These are phyloP conservation scores for Phalaenopsis hybrid DNA, from an alignment of 116 monocot species.

Conservation along the genomic window DNA sequence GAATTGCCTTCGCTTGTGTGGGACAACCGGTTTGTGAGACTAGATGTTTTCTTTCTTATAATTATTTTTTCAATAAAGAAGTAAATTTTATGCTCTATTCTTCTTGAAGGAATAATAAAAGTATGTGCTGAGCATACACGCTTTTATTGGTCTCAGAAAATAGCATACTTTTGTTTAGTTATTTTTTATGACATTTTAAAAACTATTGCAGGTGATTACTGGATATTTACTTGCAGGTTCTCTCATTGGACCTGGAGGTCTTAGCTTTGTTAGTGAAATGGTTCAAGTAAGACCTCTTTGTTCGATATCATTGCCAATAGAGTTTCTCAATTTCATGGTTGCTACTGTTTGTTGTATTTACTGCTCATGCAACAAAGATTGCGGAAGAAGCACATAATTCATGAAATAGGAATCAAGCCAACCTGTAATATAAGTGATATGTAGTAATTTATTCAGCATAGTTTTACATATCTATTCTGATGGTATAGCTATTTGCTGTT, in stretches of 20 bases:
- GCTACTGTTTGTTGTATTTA: neutral
- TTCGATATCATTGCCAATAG: neutral
- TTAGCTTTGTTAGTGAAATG: conserved; percentile 96
- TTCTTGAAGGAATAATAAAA: neutral
- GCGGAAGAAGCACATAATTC: neutral
- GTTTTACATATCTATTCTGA: neutral
- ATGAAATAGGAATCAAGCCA: neutral
- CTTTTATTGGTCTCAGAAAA: neutral
- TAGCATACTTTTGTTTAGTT: neutral
- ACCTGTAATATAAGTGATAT: neutral
- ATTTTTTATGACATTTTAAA: neutral
- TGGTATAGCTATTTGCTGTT: conserved; percentile 1
- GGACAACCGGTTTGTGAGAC: conserved; percentile 73
- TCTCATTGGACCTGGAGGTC: conserved; percentile 91
- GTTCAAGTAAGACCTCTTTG: conserved; percentile 94
- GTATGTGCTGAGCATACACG: neutral
- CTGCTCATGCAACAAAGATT: neutral
- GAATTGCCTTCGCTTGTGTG: conserved; percentile 96
- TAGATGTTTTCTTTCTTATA: conserved; percentile 3
- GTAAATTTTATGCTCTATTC: neutral
- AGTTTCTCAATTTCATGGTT: neutral
- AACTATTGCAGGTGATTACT: conserved; percentile 71
- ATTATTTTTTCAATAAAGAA: neutral
- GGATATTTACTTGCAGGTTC: conserved; percentile 97
- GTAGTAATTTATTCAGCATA: neutral